Base-by-base conservation (phyloP, 2,329 filamentous ascomycete genomes). In the Hawksworthiomyces lignivorus region DNA sequence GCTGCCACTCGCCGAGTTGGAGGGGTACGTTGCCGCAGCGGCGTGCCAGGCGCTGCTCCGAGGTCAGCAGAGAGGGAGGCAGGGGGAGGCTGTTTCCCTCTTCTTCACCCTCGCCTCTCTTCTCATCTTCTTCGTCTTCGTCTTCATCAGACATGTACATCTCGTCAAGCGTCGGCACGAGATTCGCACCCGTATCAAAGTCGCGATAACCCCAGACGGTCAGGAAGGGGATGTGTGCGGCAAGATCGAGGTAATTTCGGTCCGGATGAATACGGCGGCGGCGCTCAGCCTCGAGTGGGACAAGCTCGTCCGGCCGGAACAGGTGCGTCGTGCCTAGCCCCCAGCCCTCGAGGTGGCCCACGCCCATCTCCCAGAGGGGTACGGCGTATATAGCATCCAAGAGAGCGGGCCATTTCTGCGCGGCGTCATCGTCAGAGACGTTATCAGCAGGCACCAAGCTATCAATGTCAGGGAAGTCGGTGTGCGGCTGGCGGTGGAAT, bases 141-240 rank as follows among this genome's bases (percentile, higher is more conserved):
- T 70, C 70, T 34, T 70, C 64, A 52, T 76, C 69, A 10, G 60
- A 64, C 52, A 77, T 66, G 53, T 73, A 70, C 50, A 70, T 63
- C 53, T 77, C 68, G 36, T 38, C 41, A 10, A 44, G 12, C 1
- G 34, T 28, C 2, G 47, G 44, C 0, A 69, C 64, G 5, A 75
- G 52, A 54, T 78, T 47, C 5, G n/a, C 24, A 20, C 41, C 68
- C 2, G 67, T 75, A 5, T 55, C 36, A 39, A 65, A 68, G 57
- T 83, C 68, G 21, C 81, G 62, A 54, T 73, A 73, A 1, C 84
- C 83, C 67, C 75, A 85, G 14, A 75, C 47, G 50, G 80, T 65
- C 69, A 84, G 80, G 44, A 70, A 63, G 12, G 70, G 80, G 15
- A 48, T 12, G 27, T 50, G 48, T 11, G 14, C 64, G 51, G 73